A percentile compares a stretch with the other conserved stretches of the same genome.
phyloP scores from a whole-genome alignment of 352 stramenopile genomes.

The Elongisporangium prolatum region DNA sequence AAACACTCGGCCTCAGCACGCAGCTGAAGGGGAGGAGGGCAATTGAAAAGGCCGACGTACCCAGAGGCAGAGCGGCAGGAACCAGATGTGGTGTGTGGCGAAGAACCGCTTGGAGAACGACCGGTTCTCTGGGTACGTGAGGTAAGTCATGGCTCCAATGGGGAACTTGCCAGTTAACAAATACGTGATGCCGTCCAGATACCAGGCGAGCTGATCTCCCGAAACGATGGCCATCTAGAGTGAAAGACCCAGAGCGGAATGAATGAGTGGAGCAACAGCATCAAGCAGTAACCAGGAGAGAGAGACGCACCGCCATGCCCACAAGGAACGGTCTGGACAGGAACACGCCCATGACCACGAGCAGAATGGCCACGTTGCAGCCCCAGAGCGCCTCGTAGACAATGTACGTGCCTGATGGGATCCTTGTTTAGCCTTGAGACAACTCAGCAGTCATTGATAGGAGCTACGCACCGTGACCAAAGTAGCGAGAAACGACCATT shows the following conservation, averaged over 20 bases:
- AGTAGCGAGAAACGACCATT: slow-evolving; percentile 47
- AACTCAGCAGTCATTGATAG: neutral
- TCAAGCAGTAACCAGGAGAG: neutral
- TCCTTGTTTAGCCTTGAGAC: neutral
- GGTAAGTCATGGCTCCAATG: slow-evolving; percentile 89
- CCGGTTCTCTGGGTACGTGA: slow-evolving; percentile 78
- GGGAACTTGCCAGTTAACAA: slow-evolving; percentile 79
- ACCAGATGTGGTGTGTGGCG: slow-evolving; percentile 80
- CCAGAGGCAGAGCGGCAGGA: slow-evolving; percentile 74
- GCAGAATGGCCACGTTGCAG: slow-evolving; percentile 72
- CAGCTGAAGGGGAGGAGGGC: neutral
- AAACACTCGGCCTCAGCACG: neutral
- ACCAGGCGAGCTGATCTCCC: slow-evolving; percentile 93
- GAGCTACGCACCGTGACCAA: slow-evolving; percentile 44
- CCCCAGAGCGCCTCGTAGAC: slow-evolving; percentile 79
- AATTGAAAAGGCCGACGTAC: slow-evolving; percentile 21
- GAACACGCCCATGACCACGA: slow-evolving; percentile 63
- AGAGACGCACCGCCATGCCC: slow-evolving; percentile 49
- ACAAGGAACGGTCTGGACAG: slow-evolving; percentile 81
- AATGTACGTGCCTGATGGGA: slow-evolving; percentile 50
- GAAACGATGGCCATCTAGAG: slow-evolving; percentile 86
- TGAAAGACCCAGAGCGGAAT: neutral
- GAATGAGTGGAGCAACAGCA: neutral
- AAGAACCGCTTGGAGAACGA: slow-evolving; percentile 82
- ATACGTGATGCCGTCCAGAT: slow-evolving; percentile 78